Base-by-base conservation (phyloP, 2,329 filamentous ascomycete species). In the Passalora sequoiae region DNA sequence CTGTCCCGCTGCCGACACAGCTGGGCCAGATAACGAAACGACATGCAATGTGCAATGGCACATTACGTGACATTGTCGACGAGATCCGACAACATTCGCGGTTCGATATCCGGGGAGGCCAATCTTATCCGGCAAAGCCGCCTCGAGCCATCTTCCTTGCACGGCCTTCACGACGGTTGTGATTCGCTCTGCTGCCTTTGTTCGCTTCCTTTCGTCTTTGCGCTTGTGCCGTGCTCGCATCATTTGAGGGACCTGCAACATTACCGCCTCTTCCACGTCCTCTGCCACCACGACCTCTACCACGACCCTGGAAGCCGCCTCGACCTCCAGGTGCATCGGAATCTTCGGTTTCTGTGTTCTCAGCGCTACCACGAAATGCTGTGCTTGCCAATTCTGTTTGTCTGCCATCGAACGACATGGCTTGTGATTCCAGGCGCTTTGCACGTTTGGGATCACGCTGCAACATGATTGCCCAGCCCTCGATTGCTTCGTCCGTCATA, bases 381-480 rank as follows among this genome's bases (percentile, higher is more conserved):
- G 84, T 88, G 1, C 80, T 68, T 4, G 74, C 71, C 15, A 94
- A 54, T 43, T 80, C 74, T 1, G 67, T 69, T 65, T 94, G 88
- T 43, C 75, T 64, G 7, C 84, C 85, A 9, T 72, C 70, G 51
- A 85, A 86, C 13, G 76, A 71, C 8, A 75, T 74, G 56, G 83
- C 84, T 59, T 80, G 83, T 38, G 75, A 75, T 65, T 95, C 86
- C 31, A 97, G 67, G 43, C 77, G 74, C 44, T 78, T 77, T 62
- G 83, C 70, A 47, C 83, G 76, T 56, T 78, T 77, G 1, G 85
- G 76, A 56, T 91, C 84, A 22, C 89, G 77, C 9, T 72, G 69
- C 6, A 96, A 67, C 86, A 97, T 94, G 37, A 95, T 70, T 0
- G 78, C 87, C 89, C 91, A 98, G 4, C 92, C 92, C 66, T 97